A percentile compares a stretch with the other conserved stretches of the same genome.
Conservation (phyloP, 345 rosid genomes). For the Bruguiera parviflora region DNA sequence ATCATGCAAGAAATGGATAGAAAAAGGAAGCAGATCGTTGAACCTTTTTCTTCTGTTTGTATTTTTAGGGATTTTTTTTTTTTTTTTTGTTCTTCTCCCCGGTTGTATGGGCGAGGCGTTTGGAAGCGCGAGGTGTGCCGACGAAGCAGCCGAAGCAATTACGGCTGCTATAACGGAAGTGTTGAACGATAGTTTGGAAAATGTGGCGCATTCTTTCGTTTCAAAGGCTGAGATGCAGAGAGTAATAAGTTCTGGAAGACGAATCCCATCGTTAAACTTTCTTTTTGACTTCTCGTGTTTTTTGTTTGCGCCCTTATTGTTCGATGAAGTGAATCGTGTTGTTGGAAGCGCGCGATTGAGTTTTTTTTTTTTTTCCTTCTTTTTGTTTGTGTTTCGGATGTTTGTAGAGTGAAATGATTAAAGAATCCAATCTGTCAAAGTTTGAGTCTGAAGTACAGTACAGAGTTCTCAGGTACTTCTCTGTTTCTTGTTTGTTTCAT, state of each 20-base stretch:
- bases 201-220: slow-evolving; percentile 73
- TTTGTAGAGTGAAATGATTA: slow-evolving; percentile 65
- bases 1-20: too few relatives aligned
- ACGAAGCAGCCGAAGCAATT: slow-evolving; percentile 92
- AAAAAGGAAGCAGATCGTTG: not conserved
- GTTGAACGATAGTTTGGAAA: slow-evolving; percentile 85
- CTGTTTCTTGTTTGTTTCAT: not conserved
- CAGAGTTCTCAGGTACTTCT: slow-evolving; percentile 72
- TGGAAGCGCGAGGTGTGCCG: slow-evolving; percentile 87
- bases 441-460: slow-evolving; percentile 83
- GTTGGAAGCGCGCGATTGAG: too few relatives aligned
- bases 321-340: not conserved
- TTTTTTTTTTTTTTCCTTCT: too few relatives aligned
- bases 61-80: not conserved
- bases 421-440: slow-evolving; percentile 74
- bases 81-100: slow-evolving; percentile 6
- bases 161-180: slow-evolving; percentile 83
- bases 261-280: not conserved
- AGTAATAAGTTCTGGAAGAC: slow-evolving; percentile 24
- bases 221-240: slow-evolving; percentile 86
- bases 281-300: not conserved
- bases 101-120: slow-evolving; percentile 56
- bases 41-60: not conserved
- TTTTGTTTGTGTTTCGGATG: not conserved
- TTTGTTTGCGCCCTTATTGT: not conserved